Base-by-base conservation (phyloP, 2,329 filamentous ascomycete species). In the Cytospora leucostoma region DNA sequence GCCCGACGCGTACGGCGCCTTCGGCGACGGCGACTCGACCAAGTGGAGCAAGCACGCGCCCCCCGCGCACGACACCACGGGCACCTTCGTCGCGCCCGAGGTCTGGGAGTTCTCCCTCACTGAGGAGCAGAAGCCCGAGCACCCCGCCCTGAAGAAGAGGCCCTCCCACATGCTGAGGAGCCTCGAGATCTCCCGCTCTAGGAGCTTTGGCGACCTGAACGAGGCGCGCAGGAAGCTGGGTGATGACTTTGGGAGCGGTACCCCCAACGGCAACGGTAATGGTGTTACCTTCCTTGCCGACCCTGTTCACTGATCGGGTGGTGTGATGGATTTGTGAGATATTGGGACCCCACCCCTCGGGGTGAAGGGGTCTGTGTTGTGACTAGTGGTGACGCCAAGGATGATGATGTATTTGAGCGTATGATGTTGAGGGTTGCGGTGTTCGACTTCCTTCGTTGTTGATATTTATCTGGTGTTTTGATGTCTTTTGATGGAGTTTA, bases 91-190 rank as follows among this genome's bases (percentile, higher is more conserved):
- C 49, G 61, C 64, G 32, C 64, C 64, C 11, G 55, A 56, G 6
- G 61, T 66, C 27, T 66, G 64, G 64, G 61, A 66, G 57, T 66
- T 66, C 35, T 64, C 64, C 11, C 61, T 66, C 12, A 61, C 56
- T 13, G 64, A 64, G 33, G 64, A 66, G 49, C 56, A 21, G 11
- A 64, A 66, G 61, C 61, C 64, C 12, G 64, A 61, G n/a, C 64
- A 66, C 57, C 64, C 64, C 27, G 59, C 59, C 50, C 58, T 64
- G 37, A 47, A 44, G 38, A 66, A 66, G 53, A 63, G 61, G 38
- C 64, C 64, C 13, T 64, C 61, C 61, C 64, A 66, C 54, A 66
- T 66, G 64, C 57, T 66, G 19, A 61, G 64, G 10, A 64, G 64
- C 35, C 61, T 66, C 53, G 57, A 66, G 64, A 57, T 64, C 4